These are phyloP conservation scores for Bondarzewia mesenterica DNA, from an alignment of 1,284 basidiomycete genomes.

Conservation along the genomic window DNA sequence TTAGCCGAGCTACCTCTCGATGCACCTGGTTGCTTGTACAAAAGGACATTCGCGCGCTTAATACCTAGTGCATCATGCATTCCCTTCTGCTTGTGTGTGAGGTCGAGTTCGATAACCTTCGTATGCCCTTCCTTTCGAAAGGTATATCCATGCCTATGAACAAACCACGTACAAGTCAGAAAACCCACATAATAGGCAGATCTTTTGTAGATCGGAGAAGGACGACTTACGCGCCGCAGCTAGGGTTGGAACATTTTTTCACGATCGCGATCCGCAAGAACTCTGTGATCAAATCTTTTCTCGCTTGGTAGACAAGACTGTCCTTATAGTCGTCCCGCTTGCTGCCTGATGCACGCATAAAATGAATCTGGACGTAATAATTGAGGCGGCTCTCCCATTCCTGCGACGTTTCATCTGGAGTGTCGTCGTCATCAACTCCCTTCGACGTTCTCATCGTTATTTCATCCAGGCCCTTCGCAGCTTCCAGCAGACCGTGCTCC, in stretches of 20 bases:
- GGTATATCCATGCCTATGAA: conserved; percentile 67
- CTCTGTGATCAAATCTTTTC: conserved; percentile 79
- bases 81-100: conserved; percentile 73
- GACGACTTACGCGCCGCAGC: conserved; percentile 73
- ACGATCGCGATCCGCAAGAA: conserved; percentile 69
- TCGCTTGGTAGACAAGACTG: conserved; percentile 78
- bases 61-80: conserved; percentile 49
- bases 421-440: conserved; percentile 27
- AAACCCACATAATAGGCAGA: conserved; percentile 2
- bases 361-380: conserved; percentile 61
- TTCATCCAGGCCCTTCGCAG: conserved; percentile 72
- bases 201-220: too few relatives aligned
- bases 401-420: conserved; percentile 42
- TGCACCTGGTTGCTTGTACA: conserved; percentile 32
- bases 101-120: conserved; percentile 92
- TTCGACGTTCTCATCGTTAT: conserved; percentile 28
- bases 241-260: conserved; percentile 68
- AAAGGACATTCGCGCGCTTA: conserved; percentile 66
- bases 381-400: conserved; percentile 68
- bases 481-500: conserved; percentile 84
- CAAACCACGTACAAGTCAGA: conserved; percentile 6
- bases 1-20: conserved; percentile 6
- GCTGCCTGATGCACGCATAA: conserved; percentile 48
- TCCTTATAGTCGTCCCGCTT: conserved; percentile 87
- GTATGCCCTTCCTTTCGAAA: conserved; percentile 93